Conservation (phyloP, 176 grass and related monocot species). For the Elaeis guineensis region DNA sequence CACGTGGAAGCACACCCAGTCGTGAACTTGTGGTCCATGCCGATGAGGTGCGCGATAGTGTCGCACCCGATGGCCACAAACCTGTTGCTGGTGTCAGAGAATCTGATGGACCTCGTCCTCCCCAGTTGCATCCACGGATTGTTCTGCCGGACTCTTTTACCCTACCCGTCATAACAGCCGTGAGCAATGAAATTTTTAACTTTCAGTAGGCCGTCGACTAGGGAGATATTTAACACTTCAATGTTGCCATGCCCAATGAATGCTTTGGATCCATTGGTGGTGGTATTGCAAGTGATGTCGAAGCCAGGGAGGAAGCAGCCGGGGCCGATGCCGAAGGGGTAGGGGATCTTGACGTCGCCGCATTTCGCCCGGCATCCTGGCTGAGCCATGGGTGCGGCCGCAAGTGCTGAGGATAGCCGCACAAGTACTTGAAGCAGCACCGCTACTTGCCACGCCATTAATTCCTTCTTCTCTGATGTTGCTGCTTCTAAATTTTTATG, state of each 20-base stretch:
- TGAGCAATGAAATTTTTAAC: too few species aligned
- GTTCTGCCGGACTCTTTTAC: too few species aligned
- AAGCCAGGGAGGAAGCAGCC: constrained; percentile 7
- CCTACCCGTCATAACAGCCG: too few species aligned
- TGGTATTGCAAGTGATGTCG: background rate
- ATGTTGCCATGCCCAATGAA: background rate
- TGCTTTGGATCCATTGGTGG: background rate
- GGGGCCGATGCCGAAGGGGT: constrained; percentile 22
- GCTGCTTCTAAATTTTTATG: too few species aligned
- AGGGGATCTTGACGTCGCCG: constrained; percentile 12
- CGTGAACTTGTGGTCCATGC: background rate
- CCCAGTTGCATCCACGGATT: too few species aligned
- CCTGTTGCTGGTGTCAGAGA: constrained; percentile 25
- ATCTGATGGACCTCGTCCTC: background rate
- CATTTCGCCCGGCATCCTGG: constrained; percentile 9
- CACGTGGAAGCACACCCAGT: constrained; percentile 7
- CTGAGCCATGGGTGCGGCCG: background rate
- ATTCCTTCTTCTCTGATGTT: too few species aligned
- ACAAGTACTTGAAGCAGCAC: too few species aligned
- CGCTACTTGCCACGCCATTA: too few species aligned
- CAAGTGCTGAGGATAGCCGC: background rate
- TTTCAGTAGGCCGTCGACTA: background rate
- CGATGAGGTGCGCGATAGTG: background rate
- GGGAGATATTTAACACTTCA: background rate
- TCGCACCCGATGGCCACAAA: constrained; percentile 21